Evolutionary conservation across 345 rosid species (phyloP), one percentile per base, ranked within the genome.

Genomic region (Draba incana): DNA sequence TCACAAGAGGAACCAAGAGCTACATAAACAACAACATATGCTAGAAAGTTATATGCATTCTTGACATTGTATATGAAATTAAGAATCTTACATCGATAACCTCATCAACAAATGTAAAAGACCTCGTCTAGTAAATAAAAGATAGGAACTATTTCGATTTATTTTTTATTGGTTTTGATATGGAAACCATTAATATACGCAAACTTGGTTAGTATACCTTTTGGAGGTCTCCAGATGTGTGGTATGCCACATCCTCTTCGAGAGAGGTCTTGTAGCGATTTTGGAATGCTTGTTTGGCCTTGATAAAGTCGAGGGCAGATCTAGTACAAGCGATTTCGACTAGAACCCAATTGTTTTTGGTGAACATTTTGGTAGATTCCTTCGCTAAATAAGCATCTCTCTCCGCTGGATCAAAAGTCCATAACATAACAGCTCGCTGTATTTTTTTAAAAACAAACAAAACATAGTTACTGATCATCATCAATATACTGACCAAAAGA

Each of bases 171-270:
- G 10, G 10, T 43, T 44, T 13, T 11, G 14, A 15, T 42, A 49
- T 10, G 5, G 1, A 15, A 48, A 0, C 10, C 39, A 35, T 35
- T 2, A 8, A 35, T 35, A 6, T 35, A 8, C 38, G 8, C 39
- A 2, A 8, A 35, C 39, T 35, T 35, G 8, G 8, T 33, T 33
- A 2, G 2, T 7, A 35, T 75, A 88, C 98, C 97, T 89, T 92
- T 79, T 84, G 87, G 75, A 69, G 60, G 56, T 90, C 88, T 65
- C 98, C 96, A 23, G 78, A 77, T 24, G 92, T 83, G 76, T 89
- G 92, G 52, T 86, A 55, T n/a, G 96, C 92, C 27, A 92, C 92
- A 83, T 92, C 98, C 74, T 92, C 98, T 77, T 92, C 97, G 0
- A 89, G 83, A 28, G 96, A 92, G 65, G 78, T 85, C 85, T 85